These are phyloP conservation scores for Pythium folliculosum DNA, from an alignment of 352 stramenopile genomes.

Conservation along the genomic window DNA sequence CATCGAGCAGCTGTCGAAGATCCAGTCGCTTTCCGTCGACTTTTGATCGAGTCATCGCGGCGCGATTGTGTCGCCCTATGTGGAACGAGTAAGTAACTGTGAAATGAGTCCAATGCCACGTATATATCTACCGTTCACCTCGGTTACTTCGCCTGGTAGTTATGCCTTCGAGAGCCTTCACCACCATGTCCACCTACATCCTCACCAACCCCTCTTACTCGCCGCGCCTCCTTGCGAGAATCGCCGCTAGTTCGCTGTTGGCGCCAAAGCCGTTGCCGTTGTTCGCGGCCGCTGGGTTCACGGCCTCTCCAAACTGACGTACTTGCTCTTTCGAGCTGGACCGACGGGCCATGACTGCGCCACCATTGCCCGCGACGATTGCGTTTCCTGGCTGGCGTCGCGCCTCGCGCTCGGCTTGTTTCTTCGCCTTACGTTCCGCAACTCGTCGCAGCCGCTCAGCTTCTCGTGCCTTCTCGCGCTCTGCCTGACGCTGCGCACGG, in stretches of 20 bases:
- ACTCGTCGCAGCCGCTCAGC: conserved; percentile 74
- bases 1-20: conserved; percentile 47
- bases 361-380: conserved; percentile 8
- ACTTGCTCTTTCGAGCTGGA: conserved; percentile 53
- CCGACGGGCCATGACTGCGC: conserved; percentile 4
- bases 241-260: conserved; percentile 82
- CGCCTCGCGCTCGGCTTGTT: conserved; percentile 74
- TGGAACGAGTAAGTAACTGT: not conserved
- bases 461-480: conserved; percentile 67
- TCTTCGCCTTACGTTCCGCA: conserved; percentile 88
- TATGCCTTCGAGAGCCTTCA: not conserved
- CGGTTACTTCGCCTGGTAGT: not conserved
- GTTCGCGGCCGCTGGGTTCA: conserved; percentile 1
- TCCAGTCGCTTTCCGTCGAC: conserved; percentile 55
- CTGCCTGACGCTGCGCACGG: conserved; percentile 64
- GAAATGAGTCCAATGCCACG: not conserved
- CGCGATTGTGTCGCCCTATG: not conserved
- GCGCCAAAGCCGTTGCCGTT: conserved; percentile 37
- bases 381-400: conserved; percentile 36
- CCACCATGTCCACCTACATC: not conserved
- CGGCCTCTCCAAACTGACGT: conserved; percentile 80
- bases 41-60: conserved; percentile 30
- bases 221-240: conserved; percentile 71
- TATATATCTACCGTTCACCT: not conserved
- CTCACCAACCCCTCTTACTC: conserved; percentile 12